These are phyloP conservation scores for Spizellomyces sp. DNA, from an alignment of 192 early-diverging fungal genomes.

Conservation along the genomic window DNA sequence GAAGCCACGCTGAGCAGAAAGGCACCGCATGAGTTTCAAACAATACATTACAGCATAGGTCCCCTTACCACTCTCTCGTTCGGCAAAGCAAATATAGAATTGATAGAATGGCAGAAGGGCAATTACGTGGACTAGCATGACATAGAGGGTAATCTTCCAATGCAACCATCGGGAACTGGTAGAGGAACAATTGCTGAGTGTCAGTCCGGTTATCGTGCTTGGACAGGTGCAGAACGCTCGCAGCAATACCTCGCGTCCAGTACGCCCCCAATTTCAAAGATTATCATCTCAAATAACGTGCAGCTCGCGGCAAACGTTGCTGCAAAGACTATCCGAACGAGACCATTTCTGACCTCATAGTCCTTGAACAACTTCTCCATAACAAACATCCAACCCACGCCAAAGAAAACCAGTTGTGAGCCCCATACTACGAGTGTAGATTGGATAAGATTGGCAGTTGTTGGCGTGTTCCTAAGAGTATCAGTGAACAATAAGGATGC, in stretches of 20 bases:
- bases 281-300: slow-evolving; percentile 78
- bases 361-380: slow-evolving; percentile 69
- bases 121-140: slow-evolving; percentile 70
- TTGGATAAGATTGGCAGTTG: slow-evolving; percentile 15
- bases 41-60: not conserved
- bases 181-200: not conserved
- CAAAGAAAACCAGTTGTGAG: slow-evolving; percentile 69
- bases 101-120: slow-evolving; percentile 79
- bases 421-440: slow-evolving; percentile 53
- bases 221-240: not conserved
- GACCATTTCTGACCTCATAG: slow-evolving; percentile 62
- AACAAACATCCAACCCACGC: slow-evolving; percentile 67
- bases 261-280: slow-evolving; percentile 78
- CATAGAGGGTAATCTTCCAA: slow-evolving; percentile 73
- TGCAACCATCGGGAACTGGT: slow-evolving; percentile 68
- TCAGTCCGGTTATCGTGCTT: not conserved
- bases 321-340: slow-evolving; percentile 75
- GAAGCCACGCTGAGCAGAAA: slow-evolving; percentile 2
- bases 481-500: too few species aligned
- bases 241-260: slow-evolving; percentile 23
- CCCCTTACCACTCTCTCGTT: slow-evolving; percentile 29
- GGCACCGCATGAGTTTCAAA: not conserved
- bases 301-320: slow-evolving; percentile 77
- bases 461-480: not conserved
- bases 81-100: slow-evolving; percentile 59